Percentiles rank a stretch among this genome's conserved stretches.
Evolutionary conservation across 208 protist species (phyloP).

Genomic region (Trypanosoma mega): DNA sequence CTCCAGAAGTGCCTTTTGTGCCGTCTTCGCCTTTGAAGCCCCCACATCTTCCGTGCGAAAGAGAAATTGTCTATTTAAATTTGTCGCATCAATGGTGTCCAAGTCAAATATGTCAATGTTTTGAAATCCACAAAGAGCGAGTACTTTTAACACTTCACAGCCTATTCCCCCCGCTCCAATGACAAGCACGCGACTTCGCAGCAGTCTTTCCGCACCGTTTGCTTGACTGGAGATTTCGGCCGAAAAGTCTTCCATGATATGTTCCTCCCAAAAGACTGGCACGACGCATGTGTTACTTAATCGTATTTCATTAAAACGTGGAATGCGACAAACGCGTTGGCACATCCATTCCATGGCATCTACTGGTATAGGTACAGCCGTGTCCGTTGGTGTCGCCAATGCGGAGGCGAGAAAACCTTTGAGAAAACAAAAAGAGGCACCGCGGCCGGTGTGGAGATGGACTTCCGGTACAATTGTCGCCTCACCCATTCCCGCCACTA

Average conservation of each 20-base stretch:
- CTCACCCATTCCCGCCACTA: background rate
- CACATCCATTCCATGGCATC: background rate
- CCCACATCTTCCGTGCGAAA: conserved; percentile 96
- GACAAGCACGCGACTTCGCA: conserved; percentile 81
- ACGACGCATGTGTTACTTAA: conserved; percentile 6
- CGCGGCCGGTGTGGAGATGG: background rate
- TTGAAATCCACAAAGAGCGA: conserved; percentile 95
- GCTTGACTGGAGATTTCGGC: background rate
- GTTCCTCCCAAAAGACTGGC: conserved; percentile 25
- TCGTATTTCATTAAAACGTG: conserved; percentile 12
- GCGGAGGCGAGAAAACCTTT: conserved; percentile 15
- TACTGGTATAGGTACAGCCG: background rate
- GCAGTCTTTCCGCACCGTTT: conserved; percentile 6
- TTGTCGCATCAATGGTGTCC: conserved; percentile 98
- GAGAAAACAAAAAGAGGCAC: conserved; percentile 34
- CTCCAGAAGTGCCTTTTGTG: conserved; percentile 47
- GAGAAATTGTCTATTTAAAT: conserved; percentile 99
- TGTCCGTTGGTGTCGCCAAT: background rate
- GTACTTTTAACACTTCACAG: conserved; percentile 98
- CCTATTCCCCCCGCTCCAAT: conserved; percentile 99
- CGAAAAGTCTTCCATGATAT: background rate
- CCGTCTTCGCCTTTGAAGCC: conserved; percentile 92
- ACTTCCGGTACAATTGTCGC: background rate
- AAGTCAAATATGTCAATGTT: conserved; percentile 97
- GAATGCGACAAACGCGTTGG: background rate